phyloP scores from a whole-genome alignment of 1,284 basidiomycete species.

The Flammula alnicola region DNA sequence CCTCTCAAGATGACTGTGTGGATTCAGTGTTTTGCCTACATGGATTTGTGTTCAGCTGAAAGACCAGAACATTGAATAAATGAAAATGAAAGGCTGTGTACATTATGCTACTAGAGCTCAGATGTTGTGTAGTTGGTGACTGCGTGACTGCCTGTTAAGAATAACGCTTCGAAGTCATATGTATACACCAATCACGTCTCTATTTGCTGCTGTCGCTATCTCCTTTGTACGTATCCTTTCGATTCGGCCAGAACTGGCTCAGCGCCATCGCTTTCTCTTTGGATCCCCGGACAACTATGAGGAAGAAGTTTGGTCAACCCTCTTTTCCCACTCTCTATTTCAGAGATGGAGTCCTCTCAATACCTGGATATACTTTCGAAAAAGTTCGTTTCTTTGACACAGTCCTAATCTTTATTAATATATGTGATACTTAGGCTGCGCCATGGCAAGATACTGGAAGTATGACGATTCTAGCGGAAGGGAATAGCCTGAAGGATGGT shows the following conservation, averaged over 20 bases:
- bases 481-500: constrained; percentile 69
- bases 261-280: too few relatives aligned
- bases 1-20: neutral
- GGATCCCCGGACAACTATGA: too few relatives aligned
- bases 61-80: too few relatives aligned
- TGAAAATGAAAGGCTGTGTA: too few relatives aligned
- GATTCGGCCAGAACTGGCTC: too few relatives aligned
- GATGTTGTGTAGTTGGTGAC: too few relatives aligned
- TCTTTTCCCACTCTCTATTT: constrained; percentile 52
- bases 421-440: constrained; percentile 54
- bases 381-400: constrained; percentile 44
- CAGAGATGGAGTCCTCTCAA: constrained; percentile 59
- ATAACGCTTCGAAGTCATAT: too few relatives aligned
- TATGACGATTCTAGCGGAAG: constrained; percentile 68
- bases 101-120: too few relatives aligned
- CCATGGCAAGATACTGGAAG: constrained; percentile 75
- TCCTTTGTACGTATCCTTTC: too few relatives aligned
- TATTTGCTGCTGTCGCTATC: too few relatives aligned
- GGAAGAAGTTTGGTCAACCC: constrained; percentile 49
- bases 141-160: too few relatives aligned
- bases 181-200: too few relatives aligned
- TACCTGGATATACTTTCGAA: constrained; percentile 72
- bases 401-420: neutral
- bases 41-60: neutral
- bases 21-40: neutral